Evolutionary conservation across 2,329 filamentous ascomycete species (phyloP).

Genomic region (Talaromyces sp.): DNA sequence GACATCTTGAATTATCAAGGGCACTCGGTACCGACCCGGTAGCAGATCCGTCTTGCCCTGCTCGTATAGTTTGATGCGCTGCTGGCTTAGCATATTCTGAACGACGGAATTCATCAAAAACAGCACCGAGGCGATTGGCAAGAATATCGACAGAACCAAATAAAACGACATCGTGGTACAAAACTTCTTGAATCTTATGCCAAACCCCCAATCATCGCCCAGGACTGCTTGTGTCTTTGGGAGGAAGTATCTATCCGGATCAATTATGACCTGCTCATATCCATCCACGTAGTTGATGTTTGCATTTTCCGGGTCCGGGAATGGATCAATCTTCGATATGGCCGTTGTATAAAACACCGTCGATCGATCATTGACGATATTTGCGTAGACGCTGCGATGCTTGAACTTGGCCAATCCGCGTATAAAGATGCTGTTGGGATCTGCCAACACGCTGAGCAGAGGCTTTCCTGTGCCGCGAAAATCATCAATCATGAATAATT

Average conservation of each 20-base stretch:
- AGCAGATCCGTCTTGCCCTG: conserved; percentile 62
- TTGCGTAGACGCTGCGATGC: conserved; percentile 73
- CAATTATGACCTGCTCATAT: conserved; percentile 70
- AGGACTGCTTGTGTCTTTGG: conserved; percentile 22
- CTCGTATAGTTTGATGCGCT: conserved; percentile 72
- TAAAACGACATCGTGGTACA: conserved; percentile 58
- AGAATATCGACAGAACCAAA: conserved; percentile 60
- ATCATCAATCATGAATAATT: conserved; percentile 79
- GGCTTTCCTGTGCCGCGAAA: conserved; percentile 81
- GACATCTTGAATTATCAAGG: conserved; percentile 69
- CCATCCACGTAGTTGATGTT: conserved; percentile 69
- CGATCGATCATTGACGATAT: conserved; percentile 78
- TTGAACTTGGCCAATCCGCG: conserved; percentile 70
- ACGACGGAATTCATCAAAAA: conserved; percentile 72
- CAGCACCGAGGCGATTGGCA: conserved; percentile 65
- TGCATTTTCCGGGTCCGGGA: conserved; percentile 59
- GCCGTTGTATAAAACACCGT: conserved; percentile 78
- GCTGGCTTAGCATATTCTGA: conserved; percentile 68
- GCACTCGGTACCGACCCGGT: conserved; percentile 67
- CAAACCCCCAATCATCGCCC: conserved; percentile 21
- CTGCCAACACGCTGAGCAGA: conserved; percentile 73
- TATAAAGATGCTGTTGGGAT: conserved; percentile 80
- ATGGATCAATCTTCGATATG: conserved; percentile 75
- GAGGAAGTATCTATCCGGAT: conserved; percentile 37
- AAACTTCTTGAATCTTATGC: conserved; percentile 31